phyloP scores from a whole-genome alignment of 1,284 basidiomycete genomes.

The Porogramme epimiltina region DNA sequence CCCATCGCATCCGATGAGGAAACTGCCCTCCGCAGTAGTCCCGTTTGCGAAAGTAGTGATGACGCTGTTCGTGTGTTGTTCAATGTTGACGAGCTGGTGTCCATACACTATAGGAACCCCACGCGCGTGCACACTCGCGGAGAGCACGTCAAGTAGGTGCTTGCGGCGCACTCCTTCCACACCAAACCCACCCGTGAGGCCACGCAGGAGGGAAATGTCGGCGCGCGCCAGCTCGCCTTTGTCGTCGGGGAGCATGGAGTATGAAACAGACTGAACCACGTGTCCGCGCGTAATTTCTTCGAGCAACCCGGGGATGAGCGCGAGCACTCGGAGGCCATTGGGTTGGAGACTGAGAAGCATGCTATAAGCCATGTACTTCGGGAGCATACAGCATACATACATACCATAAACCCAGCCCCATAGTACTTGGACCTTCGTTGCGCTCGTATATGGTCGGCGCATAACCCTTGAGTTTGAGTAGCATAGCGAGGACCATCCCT shows the following conservation, averaged over 20 bases:
- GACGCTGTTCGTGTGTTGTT: constrained; percentile 36
- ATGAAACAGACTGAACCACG: constrained; percentile 27
- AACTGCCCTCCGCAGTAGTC: constrained; percentile 38
- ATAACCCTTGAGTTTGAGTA: constrained; percentile 45
- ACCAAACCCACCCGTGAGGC: constrained; percentile 22
- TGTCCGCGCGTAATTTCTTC: constrained; percentile 35
- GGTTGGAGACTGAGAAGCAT: constrained; percentile 38
- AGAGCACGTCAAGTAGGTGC: constrained; percentile 35
- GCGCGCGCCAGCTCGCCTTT: constrained; percentile 33
- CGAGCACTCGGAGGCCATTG: constrained; percentile 43
- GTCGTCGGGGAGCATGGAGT: constrained; percentile 36
- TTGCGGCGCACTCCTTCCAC: constrained; percentile 37
- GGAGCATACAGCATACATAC: constrained; percentile 5
- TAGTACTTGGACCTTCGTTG: constrained; percentile 28
- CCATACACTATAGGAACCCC: constrained; percentile 42
- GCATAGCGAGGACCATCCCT: constrained; percentile 47
- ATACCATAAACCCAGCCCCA: constrained; percentile 41
- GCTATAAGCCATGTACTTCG: constrained; percentile 22
- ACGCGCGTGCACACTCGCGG: constrained; percentile 35
- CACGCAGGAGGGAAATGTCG: constrained; percentile 20
- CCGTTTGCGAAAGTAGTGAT: constrained; percentile 41
- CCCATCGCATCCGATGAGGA: constrained; percentile 50
- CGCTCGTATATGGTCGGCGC: constrained; percentile 45
- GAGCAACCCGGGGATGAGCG: constrained; percentile 40
- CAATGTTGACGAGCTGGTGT: constrained; percentile 35